phyloP scores from a whole-genome alignment of 2,329 filamentous ascomycete genomes.

The Fulvia fulva region DNA sequence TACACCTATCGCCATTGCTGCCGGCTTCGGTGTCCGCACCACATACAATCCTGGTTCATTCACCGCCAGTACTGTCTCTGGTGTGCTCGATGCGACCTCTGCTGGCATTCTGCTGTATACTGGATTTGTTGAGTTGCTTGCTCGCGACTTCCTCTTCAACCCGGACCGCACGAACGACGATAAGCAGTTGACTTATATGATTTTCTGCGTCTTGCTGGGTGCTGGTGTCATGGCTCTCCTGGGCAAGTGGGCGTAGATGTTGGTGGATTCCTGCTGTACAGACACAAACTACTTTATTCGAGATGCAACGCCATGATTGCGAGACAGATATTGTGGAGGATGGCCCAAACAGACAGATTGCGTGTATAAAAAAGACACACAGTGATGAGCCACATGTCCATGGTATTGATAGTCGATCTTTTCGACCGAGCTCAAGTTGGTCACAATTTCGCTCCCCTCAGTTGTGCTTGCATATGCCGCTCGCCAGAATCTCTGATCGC shows the following conservation, averaged over 20 bases:
- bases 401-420: no score
- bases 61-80: conserved; percentile 72
- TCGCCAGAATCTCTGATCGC: background rate
- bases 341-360: no score
- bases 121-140: conserved; percentile 46
- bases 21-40: conserved; percentile 70
- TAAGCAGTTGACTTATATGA: conserved; percentile 86
- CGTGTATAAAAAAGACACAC: no score
- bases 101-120: conserved; percentile 70
- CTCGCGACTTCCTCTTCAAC: conserved; percentile 55
- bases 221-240: conserved; percentile 74
- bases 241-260: conserved; percentile 72
- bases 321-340: background rate
- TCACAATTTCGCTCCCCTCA: no score
- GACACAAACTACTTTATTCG: no score
- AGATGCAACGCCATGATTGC: background rate
- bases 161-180: conserved; percentile 88
- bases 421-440: no score
- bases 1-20: conserved; percentile 79
- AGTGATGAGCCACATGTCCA: no score
- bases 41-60: conserved; percentile 59
- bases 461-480: background rate
- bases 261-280: background rate
- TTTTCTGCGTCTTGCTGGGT: conserved; percentile 74
- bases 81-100: conserved; percentile 82